A percentile compares a stretch with the other conserved stretches of the same genome.
Evolutionary conservation across 352 stramenopile species (phyloP).

Genomic region (Lagenidium giganteum): DNA sequence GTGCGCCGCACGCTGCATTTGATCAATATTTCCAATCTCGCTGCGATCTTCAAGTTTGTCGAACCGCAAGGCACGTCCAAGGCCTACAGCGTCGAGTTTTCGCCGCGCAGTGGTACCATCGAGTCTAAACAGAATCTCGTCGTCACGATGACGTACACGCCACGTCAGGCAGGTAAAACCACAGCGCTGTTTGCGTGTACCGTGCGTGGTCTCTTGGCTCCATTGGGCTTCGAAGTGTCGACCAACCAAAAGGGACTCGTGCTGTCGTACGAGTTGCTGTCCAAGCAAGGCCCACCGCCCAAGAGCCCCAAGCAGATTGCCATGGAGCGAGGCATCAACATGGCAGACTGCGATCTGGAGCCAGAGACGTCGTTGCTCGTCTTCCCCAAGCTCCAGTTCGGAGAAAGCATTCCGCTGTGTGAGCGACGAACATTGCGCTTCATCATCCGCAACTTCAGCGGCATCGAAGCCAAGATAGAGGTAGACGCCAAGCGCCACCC

Average conservation of each 20-base stretch:
- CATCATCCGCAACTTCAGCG: slow-evolving; percentile 73
- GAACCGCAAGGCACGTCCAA: slow-evolving; percentile 52
- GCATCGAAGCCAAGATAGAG: slow-evolving; percentile 58
- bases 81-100: slow-evolving; percentile 39
- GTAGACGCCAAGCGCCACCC: slow-evolving; percentile 59
- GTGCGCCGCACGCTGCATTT: slow-evolving; percentile 43
- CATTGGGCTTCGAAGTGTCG: slow-evolving; percentile 56
- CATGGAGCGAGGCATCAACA: slow-evolving; percentile 23
- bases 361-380: slow-evolving; percentile 26
- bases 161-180: slow-evolving; percentile 38
- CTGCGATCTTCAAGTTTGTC: slow-evolving; percentile 68
- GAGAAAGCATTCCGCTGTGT: slow-evolving; percentile 51
- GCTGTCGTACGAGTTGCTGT: slow-evolving; percentile 66
- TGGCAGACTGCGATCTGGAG: slow-evolving; percentile 42
- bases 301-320: slow-evolving; percentile 37
- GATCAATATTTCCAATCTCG: slow-evolving; percentile 79
- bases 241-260: slow-evolving; percentile 74
- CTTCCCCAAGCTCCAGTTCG: slow-evolving; percentile 57
- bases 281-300: slow-evolving; percentile 7
- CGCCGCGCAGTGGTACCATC: slow-evolving; percentile 38
- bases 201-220: slow-evolving; percentile 45
- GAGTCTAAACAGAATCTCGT: slow-evolving; percentile 55
- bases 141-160: slow-evolving; percentile 52
- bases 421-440: slow-evolving; percentile 40
- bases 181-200: slow-evolving; percentile 56